Evolutionary conservation across 1,284 basidiomycete species (phyloP).

Genomic region (Fomes fomentarius): DNA sequence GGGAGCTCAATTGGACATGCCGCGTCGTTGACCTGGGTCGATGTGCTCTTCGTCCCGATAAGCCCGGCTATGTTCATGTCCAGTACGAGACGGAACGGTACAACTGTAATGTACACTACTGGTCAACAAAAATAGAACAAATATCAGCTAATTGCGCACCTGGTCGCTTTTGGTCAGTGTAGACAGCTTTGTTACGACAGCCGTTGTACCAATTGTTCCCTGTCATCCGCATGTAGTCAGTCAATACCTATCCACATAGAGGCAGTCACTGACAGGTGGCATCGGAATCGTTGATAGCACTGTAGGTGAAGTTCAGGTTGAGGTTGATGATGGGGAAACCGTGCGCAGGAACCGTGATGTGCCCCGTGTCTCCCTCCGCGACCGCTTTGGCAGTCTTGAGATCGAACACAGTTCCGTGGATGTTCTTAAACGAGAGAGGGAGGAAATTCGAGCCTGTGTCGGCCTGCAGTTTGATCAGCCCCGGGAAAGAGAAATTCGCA

Average conservation of each 20-base stretch:
- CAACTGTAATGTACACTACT: constrained; percentile 42
- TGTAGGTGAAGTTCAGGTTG: constrained; percentile 81
- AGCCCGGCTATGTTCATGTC: constrained; percentile 75
- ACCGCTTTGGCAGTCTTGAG: constrained; percentile 63
- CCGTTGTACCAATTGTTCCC: constrained; percentile 82
- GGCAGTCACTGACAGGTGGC: constrained; percentile 65
- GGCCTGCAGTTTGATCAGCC: constrained; percentile 69
- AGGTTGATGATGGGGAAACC: constrained; percentile 61
- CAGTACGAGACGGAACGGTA: constrained; percentile 71
- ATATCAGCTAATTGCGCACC: constrained; percentile 45
- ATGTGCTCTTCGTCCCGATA: constrained; percentile 51
- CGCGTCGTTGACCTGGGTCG: constrained; percentile 63
- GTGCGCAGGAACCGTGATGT: constrained; percentile 64
- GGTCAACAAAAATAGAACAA: background rate
- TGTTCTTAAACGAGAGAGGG: constrained; percentile 69
- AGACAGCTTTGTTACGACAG: constrained; percentile 66
- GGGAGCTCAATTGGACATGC: constrained; percentile 80
- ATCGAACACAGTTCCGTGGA: constrained; percentile 71
- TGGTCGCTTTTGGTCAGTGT: constrained; percentile 55
- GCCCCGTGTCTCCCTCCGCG: constrained; percentile 63
- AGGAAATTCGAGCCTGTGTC: constrained; percentile 75
- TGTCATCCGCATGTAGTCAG: constrained; percentile 29
- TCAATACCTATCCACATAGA: background rate
- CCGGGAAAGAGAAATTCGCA: constrained; percentile 87
- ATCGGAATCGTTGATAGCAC: constrained; percentile 81